phyloP scores from a whole-genome alignment of 306 rosid species.

The Medicago arabica region DNA sequence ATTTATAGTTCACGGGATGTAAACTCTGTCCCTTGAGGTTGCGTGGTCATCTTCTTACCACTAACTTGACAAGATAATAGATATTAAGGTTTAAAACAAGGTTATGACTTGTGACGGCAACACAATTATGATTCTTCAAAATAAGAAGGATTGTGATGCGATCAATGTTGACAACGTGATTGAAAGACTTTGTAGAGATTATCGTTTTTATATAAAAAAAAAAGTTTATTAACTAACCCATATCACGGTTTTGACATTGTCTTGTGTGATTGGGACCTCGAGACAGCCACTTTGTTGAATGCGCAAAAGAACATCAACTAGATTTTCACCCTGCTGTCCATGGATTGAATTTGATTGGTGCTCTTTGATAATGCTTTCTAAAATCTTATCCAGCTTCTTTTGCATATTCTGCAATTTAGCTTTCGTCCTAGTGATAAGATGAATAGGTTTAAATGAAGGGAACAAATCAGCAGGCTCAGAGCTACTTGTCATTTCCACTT shows the following conservation, averaged over 20 bases:
- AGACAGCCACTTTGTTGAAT: constrained; percentile 26
- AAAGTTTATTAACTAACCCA: constrained; percentile 41
- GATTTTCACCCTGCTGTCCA: constrained; percentile 20
- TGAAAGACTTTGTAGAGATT: too few species aligned
- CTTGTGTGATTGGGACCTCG: constrained; percentile 38
- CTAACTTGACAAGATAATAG: too few species aligned
- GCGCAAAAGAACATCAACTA: constrained; percentile 41
- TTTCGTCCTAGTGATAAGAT: constrained; percentile 35
- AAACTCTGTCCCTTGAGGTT: too few species aligned
- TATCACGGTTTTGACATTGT: constrained; percentile 47
- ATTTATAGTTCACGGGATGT: too few species aligned
- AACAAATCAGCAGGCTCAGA: constrained; percentile 49
- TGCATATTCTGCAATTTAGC: constrained; percentile 36
- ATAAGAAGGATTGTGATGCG: too few species aligned
- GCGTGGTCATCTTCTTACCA: too few species aligned
- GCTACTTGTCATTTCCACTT: neutral
- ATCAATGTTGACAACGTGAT: too few species aligned
- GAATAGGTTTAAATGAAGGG: constrained; percentile 40
- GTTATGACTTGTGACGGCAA: too few species aligned
- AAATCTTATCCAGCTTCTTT: constrained; percentile 34
- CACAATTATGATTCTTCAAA: too few species aligned
- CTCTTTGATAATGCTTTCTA: constrained; percentile 37
- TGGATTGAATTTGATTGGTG: constrained; percentile 7
- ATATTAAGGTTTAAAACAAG: too few species aligned
- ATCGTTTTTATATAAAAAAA: too few species aligned